These are phyloP conservation scores for Phyllosticta ampelicida DNA, from an alignment of 2,329 filamentous ascomycete genomes.

Conservation along the genomic window DNA sequence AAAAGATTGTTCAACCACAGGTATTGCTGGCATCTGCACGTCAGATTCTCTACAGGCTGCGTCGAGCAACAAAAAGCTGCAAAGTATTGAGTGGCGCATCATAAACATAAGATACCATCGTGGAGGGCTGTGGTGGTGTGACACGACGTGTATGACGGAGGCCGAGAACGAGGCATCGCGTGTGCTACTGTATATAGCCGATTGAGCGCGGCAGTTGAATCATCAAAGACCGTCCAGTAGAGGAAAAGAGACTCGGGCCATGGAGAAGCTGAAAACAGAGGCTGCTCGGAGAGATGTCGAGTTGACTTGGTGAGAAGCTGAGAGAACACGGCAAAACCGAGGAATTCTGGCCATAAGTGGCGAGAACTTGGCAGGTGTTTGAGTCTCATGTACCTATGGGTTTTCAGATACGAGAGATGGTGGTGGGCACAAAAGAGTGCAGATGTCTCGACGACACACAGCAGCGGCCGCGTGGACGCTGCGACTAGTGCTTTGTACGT, in stretches of 20 bases:
- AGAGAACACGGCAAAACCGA: background rate
- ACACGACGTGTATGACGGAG: background rate
- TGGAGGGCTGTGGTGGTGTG: background rate
- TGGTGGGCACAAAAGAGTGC: background rate
- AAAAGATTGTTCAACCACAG: background rate
- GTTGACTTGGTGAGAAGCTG: background rate
- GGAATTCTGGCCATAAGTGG: background rate
- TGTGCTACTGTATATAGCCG: background rate
- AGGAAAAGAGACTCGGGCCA: background rate
- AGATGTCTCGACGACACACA: background rate
- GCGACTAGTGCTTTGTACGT: too few species aligned
- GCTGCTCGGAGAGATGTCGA: background rate
- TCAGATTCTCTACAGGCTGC: background rate
- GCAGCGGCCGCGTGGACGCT: background rate
- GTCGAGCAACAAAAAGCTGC: background rate
- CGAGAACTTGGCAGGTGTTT: background rate
- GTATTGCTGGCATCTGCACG: background rate
- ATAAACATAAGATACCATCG: background rate
- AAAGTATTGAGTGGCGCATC: background rate
- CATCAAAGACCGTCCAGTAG: background rate
- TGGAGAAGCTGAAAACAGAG: background rate
- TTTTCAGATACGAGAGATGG: background rate
- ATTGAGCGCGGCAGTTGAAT: background rate
- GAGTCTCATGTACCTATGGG: background rate
- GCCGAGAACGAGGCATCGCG: background rate